Conservation (phyloP, 2,329 filamentous ascomycete genomes). For the Juglanconis sp. region DNA sequence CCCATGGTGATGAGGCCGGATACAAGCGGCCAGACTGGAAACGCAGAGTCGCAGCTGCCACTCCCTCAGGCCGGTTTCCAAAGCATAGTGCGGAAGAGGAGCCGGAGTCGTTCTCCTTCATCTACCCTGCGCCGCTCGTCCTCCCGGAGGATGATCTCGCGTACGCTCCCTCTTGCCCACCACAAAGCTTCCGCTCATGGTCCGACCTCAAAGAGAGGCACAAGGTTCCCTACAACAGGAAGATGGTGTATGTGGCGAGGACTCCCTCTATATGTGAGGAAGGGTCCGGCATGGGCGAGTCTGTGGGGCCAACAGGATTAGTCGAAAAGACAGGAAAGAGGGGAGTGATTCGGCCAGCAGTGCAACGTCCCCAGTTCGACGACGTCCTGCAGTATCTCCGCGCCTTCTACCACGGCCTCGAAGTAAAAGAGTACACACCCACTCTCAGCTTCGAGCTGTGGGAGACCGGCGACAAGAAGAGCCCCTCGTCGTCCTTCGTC, state of each 20-base stretch:
- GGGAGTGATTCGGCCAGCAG: conserved; percentile 38
- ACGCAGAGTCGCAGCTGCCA: conserved; percentile 27
- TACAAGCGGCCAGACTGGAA: conserved; percentile 28
- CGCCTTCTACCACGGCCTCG: conserved; percentile 52
- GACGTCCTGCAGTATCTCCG: conserved; percentile 36
- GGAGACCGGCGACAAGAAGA: conserved; percentile 29
- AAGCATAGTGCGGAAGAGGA: conserved; percentile 9
- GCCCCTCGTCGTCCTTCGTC: conserved; percentile 32
- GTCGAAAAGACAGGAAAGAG: conserved; percentile 34
- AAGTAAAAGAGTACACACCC: conserved; percentile 40
- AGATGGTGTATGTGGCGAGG: conserved; percentile 52
- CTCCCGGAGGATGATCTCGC: conserved; percentile 59
- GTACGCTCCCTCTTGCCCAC: conserved; percentile 45
- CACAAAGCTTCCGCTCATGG: conserved; percentile 55
- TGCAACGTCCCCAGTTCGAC: conserved; percentile 23
- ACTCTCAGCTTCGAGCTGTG: conserved; percentile 47
- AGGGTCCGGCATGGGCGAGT: conserved; percentile 38
- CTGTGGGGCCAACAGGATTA: conserved; percentile 40
- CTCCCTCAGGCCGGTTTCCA: conserved; percentile 26
- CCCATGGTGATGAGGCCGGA: conserved; percentile 26
- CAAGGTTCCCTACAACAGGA: conserved; percentile 40
- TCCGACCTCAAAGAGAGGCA: conserved; percentile 43
- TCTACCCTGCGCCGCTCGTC: conserved; percentile 58
- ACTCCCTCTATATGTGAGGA: conserved; percentile 38
- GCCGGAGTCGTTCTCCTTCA: conserved; percentile 22